Conservation (phyloP, 495 filamentous ascomycete species). For the Penicillium samsonianum region DNA sequence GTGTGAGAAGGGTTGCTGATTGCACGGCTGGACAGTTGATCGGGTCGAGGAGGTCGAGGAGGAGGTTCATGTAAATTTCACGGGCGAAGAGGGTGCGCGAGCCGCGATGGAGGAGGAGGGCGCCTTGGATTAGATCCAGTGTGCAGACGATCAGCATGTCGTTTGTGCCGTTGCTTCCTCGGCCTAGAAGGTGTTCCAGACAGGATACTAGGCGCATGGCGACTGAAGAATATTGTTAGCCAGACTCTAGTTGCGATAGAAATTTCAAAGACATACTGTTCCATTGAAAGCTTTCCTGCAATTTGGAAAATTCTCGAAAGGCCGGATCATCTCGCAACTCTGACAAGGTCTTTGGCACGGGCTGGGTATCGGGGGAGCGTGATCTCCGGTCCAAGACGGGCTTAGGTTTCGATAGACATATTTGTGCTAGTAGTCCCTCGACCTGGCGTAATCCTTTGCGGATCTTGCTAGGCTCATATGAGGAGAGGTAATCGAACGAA, state of each 20-base stretch:
- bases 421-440: slow-evolving; percentile 92
- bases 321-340: slow-evolving; percentile 81
- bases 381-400: slow-evolving; percentile 46
- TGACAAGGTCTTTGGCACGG: slow-evolving; percentile 62
- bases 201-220: slow-evolving; percentile 82
- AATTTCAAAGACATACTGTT: slow-evolving; percentile 61
- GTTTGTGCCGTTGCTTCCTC: slow-evolving; percentile 75
- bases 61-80: slow-evolving; percentile 93
- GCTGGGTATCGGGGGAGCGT: slow-evolving; percentile 36
- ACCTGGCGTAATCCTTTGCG: slow-evolving; percentile 93
- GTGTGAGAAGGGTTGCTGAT: slow-evolving; percentile 81
- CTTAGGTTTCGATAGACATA: slow-evolving; percentile 73
- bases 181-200: slow-evolving; percentile 83
- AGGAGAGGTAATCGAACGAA: slow-evolving; percentile 95
- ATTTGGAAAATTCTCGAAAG: slow-evolving; percentile 92
- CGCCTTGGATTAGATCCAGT: slow-evolving; percentile 87
- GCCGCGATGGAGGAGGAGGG: slow-evolving; percentile 89
- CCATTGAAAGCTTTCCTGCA: slow-evolving; percentile 97
- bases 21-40: slow-evolving; percentile 91
- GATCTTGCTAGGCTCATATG: slow-evolving; percentile 84
- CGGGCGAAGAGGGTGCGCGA: slow-evolving; percentile 84
- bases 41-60: slow-evolving; percentile 92
- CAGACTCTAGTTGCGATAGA: slow-evolving; percentile 4
- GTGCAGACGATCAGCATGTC: slow-evolving; percentile 87
- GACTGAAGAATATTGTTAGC: slow-evolving; percentile 47